Percentiles rank a stretch among this genome's conserved stretches.
Evolutionary conservation across 208 protist genomes (phyloP).

Genomic region (Leishmania braziliensis): DNA sequence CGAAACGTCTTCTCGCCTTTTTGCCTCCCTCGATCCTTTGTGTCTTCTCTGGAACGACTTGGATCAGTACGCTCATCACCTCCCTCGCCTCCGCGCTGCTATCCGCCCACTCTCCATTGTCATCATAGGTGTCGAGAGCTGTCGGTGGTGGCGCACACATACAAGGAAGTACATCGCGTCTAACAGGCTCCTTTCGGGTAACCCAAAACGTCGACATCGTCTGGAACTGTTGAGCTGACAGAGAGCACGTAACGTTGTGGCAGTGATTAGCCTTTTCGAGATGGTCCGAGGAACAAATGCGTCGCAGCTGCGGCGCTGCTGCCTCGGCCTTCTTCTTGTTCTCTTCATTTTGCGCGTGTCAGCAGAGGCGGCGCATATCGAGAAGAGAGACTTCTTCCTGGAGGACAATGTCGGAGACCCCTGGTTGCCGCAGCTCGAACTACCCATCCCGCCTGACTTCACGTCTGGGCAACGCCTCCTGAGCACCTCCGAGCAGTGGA

Average conservation of each 20-base stretch:
- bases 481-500: slow-evolving; percentile 23
- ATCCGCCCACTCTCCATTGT: too few species aligned
- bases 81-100: neutral
- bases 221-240: neutral
- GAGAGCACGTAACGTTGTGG: neutral
- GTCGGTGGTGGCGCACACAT: neutral
- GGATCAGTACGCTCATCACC: neutral
- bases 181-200: neutral
- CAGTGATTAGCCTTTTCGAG: too few species aligned
- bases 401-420: slow-evolving; percentile 10
- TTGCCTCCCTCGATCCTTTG: neutral
- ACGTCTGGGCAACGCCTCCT: slow-evolving; percentile 14
- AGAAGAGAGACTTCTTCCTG: neutral
- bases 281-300: neutral
- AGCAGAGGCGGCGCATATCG: too few species aligned
- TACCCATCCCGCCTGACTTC: neutral
- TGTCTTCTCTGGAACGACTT: neutral
- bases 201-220: neutral
- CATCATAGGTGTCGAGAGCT: neutral
- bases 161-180: neutral
- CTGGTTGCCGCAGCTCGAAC: slow-evolving; percentile 29
- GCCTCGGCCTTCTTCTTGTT: neutral
- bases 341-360: neutral
- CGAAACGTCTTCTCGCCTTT: neutral
- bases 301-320: neutral